phyloP scores from a whole-genome alignment of 345 rosid genomes.

The Lepidium sativum region DNA sequence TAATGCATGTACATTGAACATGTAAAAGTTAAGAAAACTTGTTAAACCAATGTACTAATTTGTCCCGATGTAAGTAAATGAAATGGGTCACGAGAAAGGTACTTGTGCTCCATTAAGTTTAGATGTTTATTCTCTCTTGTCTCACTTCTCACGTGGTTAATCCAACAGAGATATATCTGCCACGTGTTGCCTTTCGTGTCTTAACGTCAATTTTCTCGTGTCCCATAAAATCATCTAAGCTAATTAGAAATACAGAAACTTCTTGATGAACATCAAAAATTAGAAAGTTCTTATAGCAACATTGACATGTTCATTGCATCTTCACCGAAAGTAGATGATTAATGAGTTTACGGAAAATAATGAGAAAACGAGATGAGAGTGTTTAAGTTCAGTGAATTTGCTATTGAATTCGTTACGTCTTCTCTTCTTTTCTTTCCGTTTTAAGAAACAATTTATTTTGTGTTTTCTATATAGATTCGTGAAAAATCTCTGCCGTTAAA shows the following conservation, averaged over 20 bases:
- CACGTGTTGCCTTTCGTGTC: slow-evolving; percentile 11
- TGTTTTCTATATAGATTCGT: neutral
- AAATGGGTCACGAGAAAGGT: slow-evolving; percentile 11
- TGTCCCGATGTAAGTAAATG: neutral
- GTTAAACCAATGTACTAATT: neutral
- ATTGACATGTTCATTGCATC: slow-evolving; percentile 24
- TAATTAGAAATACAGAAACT: slow-evolving; percentile 15
- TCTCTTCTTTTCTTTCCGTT: slow-evolving; percentile 2
- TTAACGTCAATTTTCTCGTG: neutral
- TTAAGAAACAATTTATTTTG: neutral
- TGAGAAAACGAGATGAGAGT: neutral
- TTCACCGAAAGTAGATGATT: slow-evolving; percentile 17
- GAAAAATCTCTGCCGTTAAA: neutral
- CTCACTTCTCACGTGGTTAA: slow-evolving; percentile 10
- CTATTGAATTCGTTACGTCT: slow-evolving; percentile 6
- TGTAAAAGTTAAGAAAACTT: neutral
- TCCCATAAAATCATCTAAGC: slow-evolving; percentile 7
- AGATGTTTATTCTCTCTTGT: neutral
- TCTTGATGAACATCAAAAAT: slow-evolving; percentile 8
- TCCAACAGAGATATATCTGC: slow-evolving; percentile 14
- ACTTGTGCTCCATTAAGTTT: neutral
- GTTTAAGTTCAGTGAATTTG: slow-evolving; percentile 25
- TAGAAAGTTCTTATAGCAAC: neutral
- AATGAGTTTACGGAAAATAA: neutral
- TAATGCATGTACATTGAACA: slow-evolving; percentile 3